phyloP scores from a whole-genome alignment of 306 rosid species.

The Aeschynomene evenia region DNA sequence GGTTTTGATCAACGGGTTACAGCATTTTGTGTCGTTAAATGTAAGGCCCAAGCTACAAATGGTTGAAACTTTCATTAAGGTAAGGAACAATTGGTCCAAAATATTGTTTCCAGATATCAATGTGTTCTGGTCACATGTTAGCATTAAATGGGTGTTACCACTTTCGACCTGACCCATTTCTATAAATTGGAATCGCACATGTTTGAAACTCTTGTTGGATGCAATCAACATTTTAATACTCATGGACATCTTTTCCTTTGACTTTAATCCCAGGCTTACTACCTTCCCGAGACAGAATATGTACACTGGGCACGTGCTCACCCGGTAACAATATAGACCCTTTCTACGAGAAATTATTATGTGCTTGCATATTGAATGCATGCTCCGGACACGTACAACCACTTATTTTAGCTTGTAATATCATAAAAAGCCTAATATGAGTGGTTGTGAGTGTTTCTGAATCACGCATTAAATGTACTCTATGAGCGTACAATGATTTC shows the following conservation, averaged over 20 bases:
- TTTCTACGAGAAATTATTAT: no score
- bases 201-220: constrained; percentile 15
- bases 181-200: constrained; percentile 4
- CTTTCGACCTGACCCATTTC: constrained; percentile 13
- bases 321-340: constrained; percentile 57
- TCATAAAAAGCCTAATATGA: no score
- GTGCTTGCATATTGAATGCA: no score
- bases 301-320: constrained; percentile 94
- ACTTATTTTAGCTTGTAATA: no score
- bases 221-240: constrained; percentile 12
- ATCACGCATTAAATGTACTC: no score
- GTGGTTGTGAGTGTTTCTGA: no score
- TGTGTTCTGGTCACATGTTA: constrained; percentile 5
- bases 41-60: constrained; percentile 83
- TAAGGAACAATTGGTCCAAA: constrained; percentile 31
- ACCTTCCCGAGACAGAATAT: constrained; percentile 94
- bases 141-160: constrained; percentile 15
- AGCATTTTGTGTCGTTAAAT: constrained; percentile 71
- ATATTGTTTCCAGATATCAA: neutral
- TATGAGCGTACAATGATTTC: no score
- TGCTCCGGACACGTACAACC: no score
- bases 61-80: constrained; percentile 95
- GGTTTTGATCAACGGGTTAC: constrained; percentile 97
- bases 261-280: constrained; percentile 73
- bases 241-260: constrained; percentile 25